Percentiles rank a stretch among this genome's conserved stretches.
phyloP scores from a whole-genome alignment of 2,329 filamentous ascomycete genomes.

The Paecilomyces sp. region DNA sequence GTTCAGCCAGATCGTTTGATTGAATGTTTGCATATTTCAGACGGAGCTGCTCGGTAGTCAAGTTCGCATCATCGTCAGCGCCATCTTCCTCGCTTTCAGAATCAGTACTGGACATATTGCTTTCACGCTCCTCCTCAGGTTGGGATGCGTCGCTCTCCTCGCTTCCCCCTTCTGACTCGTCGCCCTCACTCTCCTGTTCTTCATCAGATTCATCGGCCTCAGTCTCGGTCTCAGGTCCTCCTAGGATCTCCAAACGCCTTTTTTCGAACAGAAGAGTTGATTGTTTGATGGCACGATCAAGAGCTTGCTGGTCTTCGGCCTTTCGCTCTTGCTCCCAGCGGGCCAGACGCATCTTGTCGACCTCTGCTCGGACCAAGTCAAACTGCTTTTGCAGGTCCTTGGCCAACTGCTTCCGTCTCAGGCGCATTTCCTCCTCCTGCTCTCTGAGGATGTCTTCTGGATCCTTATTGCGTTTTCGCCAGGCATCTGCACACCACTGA shows the following conservation, averaged over 20 bases:
- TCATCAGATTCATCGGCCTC: conserved; percentile 64
- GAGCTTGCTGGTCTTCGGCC: conserved; percentile 44
- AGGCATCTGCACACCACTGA: conserved; percentile 39
- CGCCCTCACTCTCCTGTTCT: conserved; percentile 12
- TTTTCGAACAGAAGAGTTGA: conserved; percentile 45
- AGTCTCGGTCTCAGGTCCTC: conserved; percentile 61
- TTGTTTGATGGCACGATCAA: conserved; percentile 46
- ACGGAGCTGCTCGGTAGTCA: conserved; percentile 41
- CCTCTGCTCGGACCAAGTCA: conserved; percentile 51
- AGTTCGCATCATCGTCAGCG: conserved; percentile 35
- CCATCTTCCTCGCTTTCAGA: conserved; percentile 35
- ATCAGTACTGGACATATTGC: conserved; percentile 42
- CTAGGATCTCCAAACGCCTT: conserved; percentile 32
- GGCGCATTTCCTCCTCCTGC: conserved; percentile 58
- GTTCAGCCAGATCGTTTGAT: conserved; percentile 14
- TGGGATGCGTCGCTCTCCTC: conserved; percentile 15
- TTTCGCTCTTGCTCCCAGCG: conserved; percentile 53
- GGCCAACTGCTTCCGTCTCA: conserved; percentile 65
- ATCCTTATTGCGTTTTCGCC: conserved; percentile 34
- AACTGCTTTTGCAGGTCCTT: conserved; percentile 57
- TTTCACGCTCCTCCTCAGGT: conserved; percentile 45
- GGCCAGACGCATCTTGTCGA: conserved; percentile 49
- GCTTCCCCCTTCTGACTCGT: neutral
- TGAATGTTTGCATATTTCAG: conserved; percentile 40
- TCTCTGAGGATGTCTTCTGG: conserved; percentile 75